Evolutionary conservation across 2,329 filamentous ascomycete species (phyloP), one percentile per base, ranked within the genome.

Genomic region (Knoxdaviesia proteae): DNA sequence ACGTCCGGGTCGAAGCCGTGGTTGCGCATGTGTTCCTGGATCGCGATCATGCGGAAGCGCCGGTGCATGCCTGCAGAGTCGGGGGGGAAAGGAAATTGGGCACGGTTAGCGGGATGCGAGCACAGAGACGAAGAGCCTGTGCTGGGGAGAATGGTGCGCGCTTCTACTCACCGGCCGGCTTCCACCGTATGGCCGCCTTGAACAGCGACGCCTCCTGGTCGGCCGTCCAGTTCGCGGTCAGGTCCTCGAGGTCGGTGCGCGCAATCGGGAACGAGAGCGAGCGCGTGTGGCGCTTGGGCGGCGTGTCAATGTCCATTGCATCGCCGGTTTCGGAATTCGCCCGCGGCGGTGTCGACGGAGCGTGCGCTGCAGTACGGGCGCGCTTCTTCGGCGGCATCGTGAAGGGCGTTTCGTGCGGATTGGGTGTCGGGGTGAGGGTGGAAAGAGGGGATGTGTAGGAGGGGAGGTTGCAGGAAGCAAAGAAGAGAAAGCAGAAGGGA

Each of bases 141-240:
- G 31, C 29, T 32, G 30, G 34, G 30, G 34, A 20, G 29, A 39
- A 39, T 20, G 20, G 20, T 2, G 20, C 20, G 20, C 20, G 20
- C 20, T 20, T 2, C 34, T 29, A 47, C 56, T 49, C 56, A 84
- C 86, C 88, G 36, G 88, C 88, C n/a, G 90, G 90, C 57, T 98
- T 98, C 80, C 83, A 94, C 55, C 78, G 73, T 49, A 96, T 87
- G 50, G 96, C 80, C 42, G 78, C 84, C 56, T 94, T 94, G 62
- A 94, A 84, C 1, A 98, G 68, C 36, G 84, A 87, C 1, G 84
- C 86, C 50, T 93, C 80, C 59, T 98, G 90, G 54, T 94, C 88
- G 53, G 94, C 87, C 4, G 86, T 94, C 90, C 90, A 98, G 34
- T 44, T 44, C 35, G 32, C 42, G 11, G 40, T 46, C 31, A 78